These are phyloP conservation scores for Brassica rapa DNA, from an alignment of 345 rosid species.

Conservation along the genomic window DNA sequence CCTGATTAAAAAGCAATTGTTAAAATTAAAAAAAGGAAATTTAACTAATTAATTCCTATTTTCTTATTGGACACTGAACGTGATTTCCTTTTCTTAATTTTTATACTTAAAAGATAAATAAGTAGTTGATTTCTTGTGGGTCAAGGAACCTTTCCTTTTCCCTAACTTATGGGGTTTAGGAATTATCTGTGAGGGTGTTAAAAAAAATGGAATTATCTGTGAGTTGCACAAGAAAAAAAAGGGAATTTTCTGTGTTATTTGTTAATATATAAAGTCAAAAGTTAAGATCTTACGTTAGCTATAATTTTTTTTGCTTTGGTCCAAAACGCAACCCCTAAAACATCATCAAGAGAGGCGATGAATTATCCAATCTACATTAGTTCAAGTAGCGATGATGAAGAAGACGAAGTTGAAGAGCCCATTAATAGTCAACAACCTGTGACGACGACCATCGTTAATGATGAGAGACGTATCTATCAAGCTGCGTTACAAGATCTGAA, in stretches of 20 bases:
- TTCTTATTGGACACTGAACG: not conserved
- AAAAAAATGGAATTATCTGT: too few relatives aligned
- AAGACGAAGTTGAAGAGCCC: not conserved
- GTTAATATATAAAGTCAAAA: not conserved
- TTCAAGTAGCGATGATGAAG: not conserved
- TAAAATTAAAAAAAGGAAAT: not conserved
- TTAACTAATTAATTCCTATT: not conserved
- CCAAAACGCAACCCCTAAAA: not conserved
- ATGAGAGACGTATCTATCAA: not conserved
- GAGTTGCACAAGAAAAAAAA: too few relatives aligned
- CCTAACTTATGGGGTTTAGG: not conserved
- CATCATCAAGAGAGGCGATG: not conserved
- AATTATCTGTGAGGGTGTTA: too few relatives aligned
- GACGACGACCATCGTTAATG: not conserved
- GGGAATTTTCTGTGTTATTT: not conserved
- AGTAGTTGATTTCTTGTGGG: not conserved
- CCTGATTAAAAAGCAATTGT: not conserved
- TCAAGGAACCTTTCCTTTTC: not conserved
- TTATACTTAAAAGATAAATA: not conserved
- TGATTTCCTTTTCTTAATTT: not conserved
- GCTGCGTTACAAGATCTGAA: not conserved
- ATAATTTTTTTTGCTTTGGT: not conserved
- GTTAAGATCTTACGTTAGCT: not conserved
- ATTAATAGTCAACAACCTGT: not conserved
- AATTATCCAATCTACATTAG: not conserved